Base-by-base conservation (phyloP, 306 rosid species). In the Acacia melanoxylon region DNA sequence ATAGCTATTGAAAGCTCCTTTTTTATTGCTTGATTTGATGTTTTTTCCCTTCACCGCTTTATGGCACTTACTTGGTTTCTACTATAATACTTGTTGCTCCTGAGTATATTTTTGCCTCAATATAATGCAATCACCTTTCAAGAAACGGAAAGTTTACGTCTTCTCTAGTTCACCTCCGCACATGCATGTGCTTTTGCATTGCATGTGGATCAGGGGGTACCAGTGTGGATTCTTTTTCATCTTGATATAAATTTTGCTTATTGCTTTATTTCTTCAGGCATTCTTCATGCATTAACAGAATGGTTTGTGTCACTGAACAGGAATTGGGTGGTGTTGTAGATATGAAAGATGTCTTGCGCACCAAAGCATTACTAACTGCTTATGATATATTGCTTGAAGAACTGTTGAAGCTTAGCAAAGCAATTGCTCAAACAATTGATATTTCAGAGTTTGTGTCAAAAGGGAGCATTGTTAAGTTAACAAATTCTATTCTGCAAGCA, bases 321-420 rank as follows among this genome's bases (percentile, higher is more conserved):
- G 89, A 81, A 77, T 59, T 84, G 56, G 83, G 61, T 63, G 87
- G 72, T 75, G 86, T 76, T 66, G 81, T 78, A 74, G 89, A 87
- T 71, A 72, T 48, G 65, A 87, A 88, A 68, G 88, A 80, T 72
- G 79, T 79, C 86, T 52, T 88, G 87, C 90, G 86, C 83, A 74
- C 90, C 68, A 93, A 91, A 80, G 86, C 92, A 78, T 84, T 95
- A 83, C 72, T 91, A 83, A 71, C 92, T 84, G 88, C 97, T 67
- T 97, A 93, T 82, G 94, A 88, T 82, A 80, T 86, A 77, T 82
- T 95, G 85, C 83, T 93, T 81, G 97, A 91, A 86, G 99, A 91
- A 85, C 88, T 93, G 37, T 91, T 65, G 78, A 89, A 83, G 83
- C 86, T 95, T 54, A 86, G 92, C 88, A 83, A 86, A 83, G 97